A percentile compares a stretch with the other conserved stretches of the same genome.
These are phyloP conservation scores for Leccinum subgranulosum DNA, from an alignment of 768 basidiomycete species.

Conservation along the genomic window DNA sequence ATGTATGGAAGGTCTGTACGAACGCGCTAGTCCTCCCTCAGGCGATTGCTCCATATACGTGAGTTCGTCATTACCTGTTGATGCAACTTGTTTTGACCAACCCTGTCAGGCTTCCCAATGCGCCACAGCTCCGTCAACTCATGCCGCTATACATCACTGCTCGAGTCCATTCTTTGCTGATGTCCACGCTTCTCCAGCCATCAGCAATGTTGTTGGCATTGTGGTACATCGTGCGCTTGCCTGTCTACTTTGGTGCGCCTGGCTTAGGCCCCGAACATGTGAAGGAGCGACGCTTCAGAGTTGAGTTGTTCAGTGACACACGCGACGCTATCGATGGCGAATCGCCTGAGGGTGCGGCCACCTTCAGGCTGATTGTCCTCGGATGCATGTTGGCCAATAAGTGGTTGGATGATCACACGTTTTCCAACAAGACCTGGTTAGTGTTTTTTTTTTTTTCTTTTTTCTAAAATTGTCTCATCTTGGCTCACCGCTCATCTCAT, in stretches of 20 bases:
- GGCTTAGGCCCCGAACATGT: conserved; percentile 48
- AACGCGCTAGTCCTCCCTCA: conserved; percentile 62
- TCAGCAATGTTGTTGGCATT: conserved; percentile 75
- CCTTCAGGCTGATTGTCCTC: conserved; percentile 72
- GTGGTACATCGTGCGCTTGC: conserved; percentile 80
- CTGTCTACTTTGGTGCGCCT: conserved; percentile 59
- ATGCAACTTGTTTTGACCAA: conserved; percentile 9
- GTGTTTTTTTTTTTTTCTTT: conserved; percentile 15
- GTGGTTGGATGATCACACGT: conserved; percentile 86
- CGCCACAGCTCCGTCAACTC: conserved; percentile 34
- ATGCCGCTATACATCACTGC: conserved; percentile 46
- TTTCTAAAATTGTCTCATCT: neutral
- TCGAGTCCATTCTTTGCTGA: conserved; percentile 67
- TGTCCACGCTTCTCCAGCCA: conserved; percentile 79
- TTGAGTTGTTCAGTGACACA: conserved; percentile 55
- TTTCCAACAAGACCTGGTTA: conserved; percentile 87
- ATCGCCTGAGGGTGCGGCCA: conserved; percentile 53
- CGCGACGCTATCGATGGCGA: conserved; percentile 42
- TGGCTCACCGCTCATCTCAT: conserved; percentile 11
- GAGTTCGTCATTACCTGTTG: conserved; percentile 28
- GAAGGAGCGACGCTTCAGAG: conserved; percentile 64
- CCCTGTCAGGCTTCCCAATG: conserved; percentile 26
- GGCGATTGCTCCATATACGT: conserved; percentile 54
- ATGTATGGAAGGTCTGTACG: conserved; percentile 81
- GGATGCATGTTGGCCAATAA: conserved; percentile 88